These are phyloP conservation scores for Botryotinia narcissicola DNA, from an alignment of 2,329 filamentous ascomycete species.

Conservation along the genomic window DNA sequence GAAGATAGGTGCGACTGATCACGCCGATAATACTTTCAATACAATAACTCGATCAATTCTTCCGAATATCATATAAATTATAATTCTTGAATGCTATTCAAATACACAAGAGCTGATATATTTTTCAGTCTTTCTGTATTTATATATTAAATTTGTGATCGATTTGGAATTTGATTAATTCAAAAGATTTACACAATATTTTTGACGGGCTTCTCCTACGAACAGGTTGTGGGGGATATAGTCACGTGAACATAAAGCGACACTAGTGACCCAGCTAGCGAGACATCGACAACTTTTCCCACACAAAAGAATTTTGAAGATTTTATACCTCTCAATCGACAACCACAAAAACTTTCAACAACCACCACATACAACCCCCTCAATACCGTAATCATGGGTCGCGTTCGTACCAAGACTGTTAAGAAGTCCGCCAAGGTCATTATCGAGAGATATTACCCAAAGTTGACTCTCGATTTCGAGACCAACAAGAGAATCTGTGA, in stretches of 20 bases:
- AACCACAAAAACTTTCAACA: constrained; percentile 20
- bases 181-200: not conserved
- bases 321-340: constrained; percentile 8
- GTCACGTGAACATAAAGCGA: not conserved
- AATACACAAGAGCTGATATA: not conserved
- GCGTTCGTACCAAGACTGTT: constrained; percentile 46
- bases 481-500: constrained; percentile 99
- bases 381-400: constrained; percentile 42
- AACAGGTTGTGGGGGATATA: not conserved
- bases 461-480: constrained; percentile 99
- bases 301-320: constrained; percentile 18
- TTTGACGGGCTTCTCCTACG: not conserved
- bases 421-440: constrained; percentile 86
- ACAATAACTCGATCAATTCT: too few relatives aligned
- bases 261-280: constrained; percentile 12
- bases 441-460: constrained; percentile 98
- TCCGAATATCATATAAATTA: too few relatives aligned
- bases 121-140: rapidly evolving
- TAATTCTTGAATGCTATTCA: not conserved
- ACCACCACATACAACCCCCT: constrained; percentile 21
- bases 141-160: not conserved
- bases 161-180: not conserved
- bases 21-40: not conserved
- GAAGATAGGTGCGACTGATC: not conserved
- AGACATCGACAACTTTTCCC: constrained; percentile 17